Conservation (phyloP, 441 rosid genomes). For the Adansonia rubrostipa region DNA sequence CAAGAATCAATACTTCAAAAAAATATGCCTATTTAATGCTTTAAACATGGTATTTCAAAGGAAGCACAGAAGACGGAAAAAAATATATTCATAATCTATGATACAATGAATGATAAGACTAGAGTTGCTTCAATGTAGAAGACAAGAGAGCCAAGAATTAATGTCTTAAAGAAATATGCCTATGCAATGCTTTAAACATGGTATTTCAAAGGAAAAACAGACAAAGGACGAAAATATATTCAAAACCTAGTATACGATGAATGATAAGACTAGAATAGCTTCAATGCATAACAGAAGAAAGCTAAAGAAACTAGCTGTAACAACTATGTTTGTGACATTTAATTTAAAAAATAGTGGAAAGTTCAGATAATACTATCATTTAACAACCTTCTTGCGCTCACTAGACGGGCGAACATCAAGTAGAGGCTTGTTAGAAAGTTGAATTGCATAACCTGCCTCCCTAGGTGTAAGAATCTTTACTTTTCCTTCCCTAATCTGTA, state of each 20-base stretch:
- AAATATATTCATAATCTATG: constrained; percentile 12
- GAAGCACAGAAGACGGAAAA: not conserved
- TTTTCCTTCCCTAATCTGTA: constrained; percentile 78
- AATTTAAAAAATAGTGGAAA: not conserved
- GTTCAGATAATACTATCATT: not conserved
- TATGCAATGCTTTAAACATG: not conserved
- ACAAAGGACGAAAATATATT: constrained; percentile 10
- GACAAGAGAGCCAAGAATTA: constrained; percentile 13
- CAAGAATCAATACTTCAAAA: not conserved
- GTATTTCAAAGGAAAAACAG: not conserved
- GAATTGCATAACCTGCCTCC: constrained; percentile 96
- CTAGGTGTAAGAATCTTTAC: constrained; percentile 81
- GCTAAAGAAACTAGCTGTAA: not conserved
- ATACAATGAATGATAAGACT: constrained; percentile 14
- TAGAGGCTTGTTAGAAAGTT: constrained; percentile 75
- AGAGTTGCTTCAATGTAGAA: not conserved
- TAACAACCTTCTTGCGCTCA: constrained; percentile 68
- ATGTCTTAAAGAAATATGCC: not conserved
- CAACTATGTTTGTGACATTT: constrained; percentile 2
- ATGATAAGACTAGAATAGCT: constrained; percentile 5
- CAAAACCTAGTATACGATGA: not conserved
- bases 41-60: not conserved
- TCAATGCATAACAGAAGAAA: constrained; percentile 1
- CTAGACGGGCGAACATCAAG: constrained; percentile 86
- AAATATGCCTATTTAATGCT: not conserved